These are phyloP conservation scores for Ophiostoma australiae DNA, from an alignment of 2,329 filamentous ascomycete species.

Conservation along the genomic window DNA sequence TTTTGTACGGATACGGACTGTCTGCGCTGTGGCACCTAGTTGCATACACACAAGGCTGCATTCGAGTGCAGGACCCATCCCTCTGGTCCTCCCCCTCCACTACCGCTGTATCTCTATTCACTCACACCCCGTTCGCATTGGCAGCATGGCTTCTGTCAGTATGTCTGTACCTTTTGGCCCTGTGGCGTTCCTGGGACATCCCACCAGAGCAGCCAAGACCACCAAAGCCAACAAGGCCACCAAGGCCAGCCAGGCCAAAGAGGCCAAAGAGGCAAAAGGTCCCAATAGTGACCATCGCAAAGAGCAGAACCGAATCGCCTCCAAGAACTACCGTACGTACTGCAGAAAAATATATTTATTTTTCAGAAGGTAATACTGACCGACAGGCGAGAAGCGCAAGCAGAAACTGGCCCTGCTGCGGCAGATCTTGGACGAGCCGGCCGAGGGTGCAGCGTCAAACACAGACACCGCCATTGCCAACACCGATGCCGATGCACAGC, in stretches of 20 bases:
- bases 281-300: conserved; percentile 29
- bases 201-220: not conserved
- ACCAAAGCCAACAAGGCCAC: not conserved
- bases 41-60: not conserved
- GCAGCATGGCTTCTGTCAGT: not conserved
- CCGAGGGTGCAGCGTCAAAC: not conserved
- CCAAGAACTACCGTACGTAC: conserved; percentile 30
- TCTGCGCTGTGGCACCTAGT: not conserved
- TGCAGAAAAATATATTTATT: not conserved
- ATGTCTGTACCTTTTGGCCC: not conserved
- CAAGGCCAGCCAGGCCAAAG: conserved; percentile 16
- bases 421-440: conserved; percentile 32
- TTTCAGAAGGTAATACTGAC: conserved; percentile 23
- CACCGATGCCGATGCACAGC: not conserved
- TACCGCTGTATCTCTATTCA: not conserved
- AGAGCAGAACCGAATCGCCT: conserved; percentile 31
- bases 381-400: conserved; percentile 41
- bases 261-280: conserved; percentile 21
- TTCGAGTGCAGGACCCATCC: not conserved
- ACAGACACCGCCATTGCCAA: not conserved
- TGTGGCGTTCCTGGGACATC: not conserved
- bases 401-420: conserved; percentile 41
- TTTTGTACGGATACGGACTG: not conserved
- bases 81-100: not conserved
- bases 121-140: not conserved